A percentile compares a stretch with the other conserved stretches of the same genome.
Conservation (phyloP, 1,139 yeast genomes). For the Hyphopichia pseudoburtonii region DNA sequence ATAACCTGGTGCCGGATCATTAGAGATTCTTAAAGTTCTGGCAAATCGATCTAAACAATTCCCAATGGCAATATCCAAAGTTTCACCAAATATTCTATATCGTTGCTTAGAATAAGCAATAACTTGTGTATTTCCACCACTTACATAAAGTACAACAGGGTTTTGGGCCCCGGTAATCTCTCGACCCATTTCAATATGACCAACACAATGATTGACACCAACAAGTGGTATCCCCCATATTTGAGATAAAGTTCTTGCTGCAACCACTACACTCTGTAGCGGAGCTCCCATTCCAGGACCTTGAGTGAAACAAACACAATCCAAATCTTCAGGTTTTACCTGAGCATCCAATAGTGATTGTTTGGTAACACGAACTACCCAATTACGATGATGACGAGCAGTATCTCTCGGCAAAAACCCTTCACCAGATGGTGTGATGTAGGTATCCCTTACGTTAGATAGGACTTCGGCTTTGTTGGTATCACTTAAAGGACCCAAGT, state of each 20-base stretch:
- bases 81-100: conserved; percentile 95
- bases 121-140: conserved; percentile 98
- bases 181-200: conserved; percentile 98
- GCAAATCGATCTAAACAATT: conserved; percentile 97
- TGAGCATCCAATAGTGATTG: conserved; percentile 64
- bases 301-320: conserved; percentile 91
- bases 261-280: conserved; percentile 85
- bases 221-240: conserved; percentile 83
- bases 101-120: conserved; percentile 93
- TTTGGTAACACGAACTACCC: conserved; percentile 84
- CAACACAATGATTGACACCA: conserved; percentile 96
- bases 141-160: conserved; percentile 93
- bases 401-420: conserved; percentile 96
- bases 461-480: conserved; percentile 71
- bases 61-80: conserved; percentile 95
- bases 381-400: conserved; percentile 92
- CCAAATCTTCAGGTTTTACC: conserved; percentile 60
- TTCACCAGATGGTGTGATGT: conserved; percentile 95
- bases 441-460: conserved; percentile 90
- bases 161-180: conserved; percentile 94
- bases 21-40: conserved; percentile 79
- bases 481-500: conserved; percentile 48
- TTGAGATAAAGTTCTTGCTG: conserved; percentile 83
- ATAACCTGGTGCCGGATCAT: conserved; percentile 96
- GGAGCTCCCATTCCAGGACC: conserved; percentile 99